Evolutionary conservation across 768 basidiomycete species (phyloP).

Genomic region (Piloderma croceum): DNA sequence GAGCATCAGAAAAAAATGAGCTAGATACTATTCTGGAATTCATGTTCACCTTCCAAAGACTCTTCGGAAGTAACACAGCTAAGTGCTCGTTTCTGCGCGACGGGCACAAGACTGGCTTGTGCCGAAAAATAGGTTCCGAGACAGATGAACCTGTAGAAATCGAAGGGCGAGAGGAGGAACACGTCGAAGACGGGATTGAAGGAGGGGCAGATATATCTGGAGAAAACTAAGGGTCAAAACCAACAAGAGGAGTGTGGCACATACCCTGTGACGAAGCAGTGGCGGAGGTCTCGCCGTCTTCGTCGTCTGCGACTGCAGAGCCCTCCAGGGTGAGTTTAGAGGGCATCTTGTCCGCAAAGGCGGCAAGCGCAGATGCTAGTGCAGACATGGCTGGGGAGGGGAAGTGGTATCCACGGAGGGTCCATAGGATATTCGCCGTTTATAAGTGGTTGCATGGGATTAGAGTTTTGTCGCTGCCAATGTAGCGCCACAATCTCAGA

Average conservation of each 20-base stretch:
- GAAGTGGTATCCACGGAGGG: constrained; percentile 16
- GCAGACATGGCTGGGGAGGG: constrained; percentile 26
- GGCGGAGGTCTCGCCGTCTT: too few relatives aligned
- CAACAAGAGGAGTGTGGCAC: constrained; percentile 3
- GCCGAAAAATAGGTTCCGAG: not conserved
- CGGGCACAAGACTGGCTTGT: constrained; percentile 8
- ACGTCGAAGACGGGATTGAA: constrained; percentile 13
- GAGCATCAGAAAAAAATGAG: constrained; percentile 7
- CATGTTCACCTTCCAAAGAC: constrained; percentile 65
- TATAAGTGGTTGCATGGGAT: too few relatives aligned
- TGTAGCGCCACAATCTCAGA: too few relatives aligned
- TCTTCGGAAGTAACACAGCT: constrained; percentile 63
- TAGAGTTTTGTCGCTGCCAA: too few relatives aligned
- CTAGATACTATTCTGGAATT: constrained; percentile 8
- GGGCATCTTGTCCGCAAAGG: constrained; percentile 24
- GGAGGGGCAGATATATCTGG: constrained; percentile 5
- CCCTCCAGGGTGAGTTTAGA: constrained; percentile 8
- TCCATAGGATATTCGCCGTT: too few relatives aligned
- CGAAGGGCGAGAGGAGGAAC: too few relatives aligned
- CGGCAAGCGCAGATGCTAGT: constrained; percentile 17
- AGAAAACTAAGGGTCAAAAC: not conserved
- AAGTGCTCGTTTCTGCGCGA: constrained; percentile 60
- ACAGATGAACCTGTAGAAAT: not conserved
- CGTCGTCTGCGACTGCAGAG: constrained; percentile 8
- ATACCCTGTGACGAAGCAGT: constrained; percentile 15